These are phyloP conservation scores for Pyricularia sp. DNA, from an alignment of 2,329 filamentous ascomycete species.

Conservation along the genomic window DNA sequence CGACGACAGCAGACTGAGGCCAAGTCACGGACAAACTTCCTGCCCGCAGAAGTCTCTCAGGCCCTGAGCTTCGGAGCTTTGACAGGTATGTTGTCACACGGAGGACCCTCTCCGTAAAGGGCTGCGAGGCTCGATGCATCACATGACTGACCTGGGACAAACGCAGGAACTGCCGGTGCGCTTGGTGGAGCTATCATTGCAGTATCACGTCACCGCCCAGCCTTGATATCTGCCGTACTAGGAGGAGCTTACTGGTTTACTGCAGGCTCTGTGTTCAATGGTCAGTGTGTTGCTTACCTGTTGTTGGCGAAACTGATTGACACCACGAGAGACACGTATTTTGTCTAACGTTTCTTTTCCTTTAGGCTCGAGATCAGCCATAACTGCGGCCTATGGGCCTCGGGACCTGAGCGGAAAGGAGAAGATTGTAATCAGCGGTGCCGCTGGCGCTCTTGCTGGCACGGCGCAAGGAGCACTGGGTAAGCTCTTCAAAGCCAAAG, in stretches of 20 bases:
- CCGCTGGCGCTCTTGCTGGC: conserved; percentile 63
- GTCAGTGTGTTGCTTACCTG: conserved; percentile 29
- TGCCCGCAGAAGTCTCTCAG: not conserved
- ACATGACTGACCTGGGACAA: not conserved
- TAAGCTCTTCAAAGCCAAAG: conserved; percentile 22
- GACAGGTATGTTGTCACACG: not conserved
- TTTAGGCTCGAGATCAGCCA: conserved; percentile 37
- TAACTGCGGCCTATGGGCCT: conserved; percentile 39
- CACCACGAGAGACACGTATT: not conserved
- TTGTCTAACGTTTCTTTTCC: not conserved
- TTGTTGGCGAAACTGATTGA: not conserved
- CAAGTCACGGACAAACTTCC: not conserved
- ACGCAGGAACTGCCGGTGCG: conserved; percentile 49
- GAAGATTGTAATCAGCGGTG: conserved; percentile 55
- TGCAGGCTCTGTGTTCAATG: conserved; percentile 69
- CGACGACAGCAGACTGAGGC: not conserved
- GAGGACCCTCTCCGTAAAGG: not conserved
- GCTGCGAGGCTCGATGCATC: not conserved
- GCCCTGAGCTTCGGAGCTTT: not conserved
- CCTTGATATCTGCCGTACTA: conserved; percentile 61
- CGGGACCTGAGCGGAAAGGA: conserved; percentile 47
- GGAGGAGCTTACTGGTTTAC: conserved; percentile 75
- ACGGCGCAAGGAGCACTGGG: conserved; percentile 47
- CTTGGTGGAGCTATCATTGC: conserved; percentile 60
- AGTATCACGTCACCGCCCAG: conserved; percentile 57